A percentile compares a stretch with the other conserved stretches of the same genome.
Evolutionary conservation across 495 filamentous ascomycete genomes (phyloP).

Genomic region (Aspergillus mulundensis): DNA sequence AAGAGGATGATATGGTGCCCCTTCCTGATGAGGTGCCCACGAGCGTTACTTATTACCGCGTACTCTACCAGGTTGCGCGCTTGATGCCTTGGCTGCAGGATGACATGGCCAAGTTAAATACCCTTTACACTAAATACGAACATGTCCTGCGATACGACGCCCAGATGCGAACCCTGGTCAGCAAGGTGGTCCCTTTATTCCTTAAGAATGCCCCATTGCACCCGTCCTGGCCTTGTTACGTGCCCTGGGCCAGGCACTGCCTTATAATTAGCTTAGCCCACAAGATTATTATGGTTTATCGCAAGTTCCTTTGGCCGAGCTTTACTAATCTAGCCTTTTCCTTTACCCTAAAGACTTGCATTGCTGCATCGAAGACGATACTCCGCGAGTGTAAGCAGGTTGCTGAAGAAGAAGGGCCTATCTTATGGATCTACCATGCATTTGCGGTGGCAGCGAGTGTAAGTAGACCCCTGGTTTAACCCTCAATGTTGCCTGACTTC

Average conservation of each 20-base stretch:
- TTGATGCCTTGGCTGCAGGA: constrained; percentile 42
- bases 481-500: neutral
- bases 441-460: constrained; percentile 3
- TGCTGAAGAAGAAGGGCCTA: constrained; percentile 1
- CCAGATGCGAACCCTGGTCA: constrained; percentile 36
- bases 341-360: constrained; percentile 41
- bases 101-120: constrained; percentile 26
- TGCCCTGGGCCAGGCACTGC: constrained; percentile 41
- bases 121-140: constrained; percentile 36
- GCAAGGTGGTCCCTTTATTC: neutral
- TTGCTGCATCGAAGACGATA: constrained; percentile 44
- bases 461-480: neutral
- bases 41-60: constrained; percentile 35
- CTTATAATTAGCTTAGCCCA: constrained; percentile 43
- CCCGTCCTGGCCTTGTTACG: constrained; percentile 27
- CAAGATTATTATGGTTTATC: constrained; percentile 52
- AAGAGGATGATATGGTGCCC: constrained; percentile 35
- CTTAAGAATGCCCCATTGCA: constrained; percentile 25
- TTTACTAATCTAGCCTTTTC: constrained; percentile 37
- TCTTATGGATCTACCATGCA: constrained; percentile 8
- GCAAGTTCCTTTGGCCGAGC: constrained; percentile 41
- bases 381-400: constrained; percentile 33
- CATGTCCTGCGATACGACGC: constrained; percentile 40
- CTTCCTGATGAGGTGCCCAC: constrained; percentile 33
- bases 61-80: constrained; percentile 36